These are phyloP conservation scores for Epichloe coenophiala DNA, from an alignment of 2,329 filamentous ascomycete genomes.

Conservation along the genomic window DNA sequence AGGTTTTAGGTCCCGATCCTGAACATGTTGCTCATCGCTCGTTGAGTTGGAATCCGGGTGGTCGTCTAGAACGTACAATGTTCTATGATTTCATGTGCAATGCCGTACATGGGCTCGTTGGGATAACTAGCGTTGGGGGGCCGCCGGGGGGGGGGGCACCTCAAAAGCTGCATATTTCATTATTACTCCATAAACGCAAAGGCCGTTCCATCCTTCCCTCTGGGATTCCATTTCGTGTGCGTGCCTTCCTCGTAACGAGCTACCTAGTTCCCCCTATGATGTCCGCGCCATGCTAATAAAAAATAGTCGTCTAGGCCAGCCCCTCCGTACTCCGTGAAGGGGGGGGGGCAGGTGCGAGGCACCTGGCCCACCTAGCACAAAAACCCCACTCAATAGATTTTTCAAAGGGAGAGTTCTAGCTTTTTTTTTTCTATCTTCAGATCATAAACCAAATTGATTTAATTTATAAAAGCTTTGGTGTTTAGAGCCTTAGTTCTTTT, in stretches of 20 bases:
- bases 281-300: not conserved
- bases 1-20: not conserved
- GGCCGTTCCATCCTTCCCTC: slow-evolving; percentile 2
- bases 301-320: not conserved
- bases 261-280: not conserved
- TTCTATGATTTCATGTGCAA: not conserved
- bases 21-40: not conserved
- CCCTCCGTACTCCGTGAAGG: not conserved
- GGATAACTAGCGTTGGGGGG: too few species aligned
- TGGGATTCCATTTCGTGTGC: not conserved
- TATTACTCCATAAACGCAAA: not conserved
- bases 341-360: too few species aligned
- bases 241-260: not conserved
- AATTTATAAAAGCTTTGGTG: too few species aligned
- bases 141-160: not conserved
- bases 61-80: not conserved
- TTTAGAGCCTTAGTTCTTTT: too few species aligned
- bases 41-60: not conserved
- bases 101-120: not conserved
- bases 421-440: too few species aligned
- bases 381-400: too few species aligned
- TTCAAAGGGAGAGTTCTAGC: too few species aligned
- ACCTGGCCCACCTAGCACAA: too few species aligned
- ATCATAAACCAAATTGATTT: too few species aligned
- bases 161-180: not conserved